These are phyloP conservation scores for Colletotrichum costaricense DNA, from an alignment of 2,329 filamentous ascomycete species.

Conservation along the genomic window DNA sequence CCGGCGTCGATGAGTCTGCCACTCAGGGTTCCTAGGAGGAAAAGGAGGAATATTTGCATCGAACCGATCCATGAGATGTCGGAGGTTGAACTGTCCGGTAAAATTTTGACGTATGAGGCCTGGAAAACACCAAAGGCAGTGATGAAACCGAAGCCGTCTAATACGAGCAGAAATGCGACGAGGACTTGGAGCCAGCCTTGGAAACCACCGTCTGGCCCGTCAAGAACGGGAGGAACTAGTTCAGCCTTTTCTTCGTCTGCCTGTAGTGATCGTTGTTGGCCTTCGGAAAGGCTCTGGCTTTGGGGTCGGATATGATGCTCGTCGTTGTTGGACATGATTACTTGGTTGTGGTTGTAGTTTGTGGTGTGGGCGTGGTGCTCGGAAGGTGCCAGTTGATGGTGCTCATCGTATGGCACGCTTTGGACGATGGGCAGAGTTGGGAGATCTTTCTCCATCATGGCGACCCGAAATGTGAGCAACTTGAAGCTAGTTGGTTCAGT, in stretches of 20 bases:
- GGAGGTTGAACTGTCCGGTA: slow-evolving; percentile 45
- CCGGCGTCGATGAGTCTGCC: slow-evolving; percentile 58
- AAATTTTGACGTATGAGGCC: slow-evolving; percentile 50
- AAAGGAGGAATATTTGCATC: slow-evolving; percentile 55
- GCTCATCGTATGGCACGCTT: neutral
- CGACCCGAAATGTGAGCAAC: neutral
- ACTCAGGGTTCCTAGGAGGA: slow-evolving; percentile 55
- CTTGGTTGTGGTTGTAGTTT: neutral
- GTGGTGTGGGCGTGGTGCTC: neutral
- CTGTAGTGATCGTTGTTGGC: neutral
- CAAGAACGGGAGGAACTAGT: neutral
- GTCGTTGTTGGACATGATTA: slow-evolving; percentile 5
- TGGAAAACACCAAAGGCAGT: slow-evolving; percentile 60
- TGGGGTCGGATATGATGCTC: neutral
- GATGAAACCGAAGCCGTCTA: slow-evolving; percentile 57
- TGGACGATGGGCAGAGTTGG: neutral
- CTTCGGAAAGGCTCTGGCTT: neutral
- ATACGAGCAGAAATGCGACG: slow-evolving; percentile 53
- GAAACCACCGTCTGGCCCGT: slow-evolving; percentile 30
- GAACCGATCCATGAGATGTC: slow-evolving; percentile 60
- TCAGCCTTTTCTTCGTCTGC: slow-evolving; percentile 4
- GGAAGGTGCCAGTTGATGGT: neutral
- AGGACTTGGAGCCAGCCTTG: slow-evolving; percentile 51
- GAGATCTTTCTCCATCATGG: slow-evolving; percentile 5
- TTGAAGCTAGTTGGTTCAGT: too few relatives aligned